Base-by-base conservation (phyloP, 1,284 basidiomycete genomes). In the Marasmius fiardii region DNA sequence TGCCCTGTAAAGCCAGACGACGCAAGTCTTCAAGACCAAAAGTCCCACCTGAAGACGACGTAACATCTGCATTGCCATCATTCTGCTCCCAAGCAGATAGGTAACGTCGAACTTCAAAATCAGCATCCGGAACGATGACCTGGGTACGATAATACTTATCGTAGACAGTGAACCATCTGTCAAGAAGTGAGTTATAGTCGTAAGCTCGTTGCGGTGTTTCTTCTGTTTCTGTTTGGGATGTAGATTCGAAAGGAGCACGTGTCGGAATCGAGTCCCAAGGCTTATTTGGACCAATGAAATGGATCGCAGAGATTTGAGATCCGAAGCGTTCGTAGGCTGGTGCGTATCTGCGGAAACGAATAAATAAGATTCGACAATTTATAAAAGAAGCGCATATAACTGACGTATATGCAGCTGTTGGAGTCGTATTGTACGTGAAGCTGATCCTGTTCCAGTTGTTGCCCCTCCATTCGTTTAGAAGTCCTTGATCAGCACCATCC, bases 371-470 rank as follows among this genome's bases (percentile, higher is more conserved):
- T 58, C 60, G 39, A 41, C 20, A 16, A 44, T 56, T 60, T 63
- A 56, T 60, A 60, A 59, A 57, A 26, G 33, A 53, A 55, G 58
- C 63, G 61, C 67, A 66, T 53, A 41, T 24, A 52, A 80, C 90
- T 78, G 68, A 95, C 86, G 93, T 96, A 76, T 99, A 99, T 53
- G 90, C 93, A 53, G 94, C 93, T n/a, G 93, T 94, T 10, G 95
- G 95, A 1, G 96, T 98, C 7, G 94, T 96, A 69, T 99, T 99
- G 75, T 97, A 99, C 63, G 86, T 93, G 73, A 96, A 96, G 68
- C 93, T 93, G 61, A 98, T 83, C 61, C 93, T 81, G 65, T 96
- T 84, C 95, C 95, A 98, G 61, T 92, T 75, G 10, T 74, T 76
- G 28, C 92, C 94, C 51, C 88, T 82, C 88, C 90, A 98, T 74